These are phyloP conservation scores for Xylaria castorea DNA, from an alignment of 495 filamentous ascomycete genomes.

Conservation along the genomic window DNA sequence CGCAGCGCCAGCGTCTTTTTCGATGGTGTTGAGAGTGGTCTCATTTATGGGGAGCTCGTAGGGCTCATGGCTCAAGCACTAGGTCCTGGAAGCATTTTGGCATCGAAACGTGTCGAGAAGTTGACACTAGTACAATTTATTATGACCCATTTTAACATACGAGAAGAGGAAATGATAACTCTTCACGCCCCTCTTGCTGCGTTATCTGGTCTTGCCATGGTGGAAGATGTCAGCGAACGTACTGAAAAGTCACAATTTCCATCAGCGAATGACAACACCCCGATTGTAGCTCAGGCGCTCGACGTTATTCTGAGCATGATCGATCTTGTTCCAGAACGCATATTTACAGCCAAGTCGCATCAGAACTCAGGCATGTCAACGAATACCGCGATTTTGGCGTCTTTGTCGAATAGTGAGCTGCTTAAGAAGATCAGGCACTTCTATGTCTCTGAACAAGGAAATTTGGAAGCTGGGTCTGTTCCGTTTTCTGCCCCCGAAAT, in stretches of 20 bases:
- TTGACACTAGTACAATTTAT: slow-evolving; percentile 83
- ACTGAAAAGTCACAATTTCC: slow-evolving; percentile 27
- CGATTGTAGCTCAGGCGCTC: slow-evolving; percentile 51
- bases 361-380: slow-evolving; percentile 40
- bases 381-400: slow-evolving; percentile 33
- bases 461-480: slow-evolving; percentile 55
- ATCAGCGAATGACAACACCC: slow-evolving; percentile 6
- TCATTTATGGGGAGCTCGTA: slow-evolving; percentile 87
- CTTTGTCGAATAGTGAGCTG: slow-evolving; percentile 56
- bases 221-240: slow-evolving; percentile 53
- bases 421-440: slow-evolving; percentile 68
- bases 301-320: slow-evolving; percentile 62
- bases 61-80: slow-evolving; percentile 65
- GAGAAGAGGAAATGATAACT: slow-evolving; percentile 93
- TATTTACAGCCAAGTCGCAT: slow-evolving; percentile 59
- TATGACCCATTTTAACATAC: slow-evolving; percentile 85
- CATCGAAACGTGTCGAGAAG: slow-evolving; percentile 57
- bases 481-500: slow-evolving; percentile 65
- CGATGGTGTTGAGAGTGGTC: slow-evolving; percentile 90
- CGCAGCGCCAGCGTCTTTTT: slow-evolving; percentile 95
- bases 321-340: slow-evolving; percentile 72
- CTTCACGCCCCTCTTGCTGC: slow-evolving; percentile 80
- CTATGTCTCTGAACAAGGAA: slow-evolving; percentile 66
- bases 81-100: slow-evolving; percentile 48
- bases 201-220: slow-evolving; percentile 69